Percentiles rank a stretch among this genome's conserved stretches.
Evolutionary conservation across 805 yeast species (phyloP).

Genomic region (Starmerella sp.): DNA sequence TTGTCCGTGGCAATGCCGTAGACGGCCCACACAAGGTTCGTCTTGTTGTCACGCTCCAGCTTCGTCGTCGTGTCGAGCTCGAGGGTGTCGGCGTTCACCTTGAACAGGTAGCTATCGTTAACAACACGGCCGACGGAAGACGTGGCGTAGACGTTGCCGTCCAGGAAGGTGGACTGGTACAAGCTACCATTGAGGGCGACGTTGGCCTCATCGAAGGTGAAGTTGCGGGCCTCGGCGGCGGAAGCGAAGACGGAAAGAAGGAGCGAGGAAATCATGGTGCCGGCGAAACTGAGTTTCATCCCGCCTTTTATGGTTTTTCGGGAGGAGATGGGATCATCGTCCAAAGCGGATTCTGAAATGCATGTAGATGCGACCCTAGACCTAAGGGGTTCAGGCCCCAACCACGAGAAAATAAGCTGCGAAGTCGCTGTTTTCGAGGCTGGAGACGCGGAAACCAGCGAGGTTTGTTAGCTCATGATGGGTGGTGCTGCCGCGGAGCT

Average conservation of each 20-base stretch:
- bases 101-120: conserved; percentile 8
- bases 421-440: too few species aligned
- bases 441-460: too few species aligned
- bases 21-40: conserved; percentile 1
- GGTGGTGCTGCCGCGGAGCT: too few species aligned
- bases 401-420: background rate
- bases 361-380: background rate
- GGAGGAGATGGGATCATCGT: background rate
- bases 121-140: conserved; percentile 12
- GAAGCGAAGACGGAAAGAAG: background rate
- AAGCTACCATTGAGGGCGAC: conserved; percentile 10
- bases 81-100: conserved; percentile 10
- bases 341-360: background rate
- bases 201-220: conserved; percentile 3
- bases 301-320: background rate
- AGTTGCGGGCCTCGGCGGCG: background rate
- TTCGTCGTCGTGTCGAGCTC: background rate
- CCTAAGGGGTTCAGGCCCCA: background rate
- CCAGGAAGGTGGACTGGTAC: conserved; percentile 11
- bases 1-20: conserved; percentile 11
- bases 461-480: too few species aligned
- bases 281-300: background rate
- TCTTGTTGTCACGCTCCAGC: conserved; percentile 1
- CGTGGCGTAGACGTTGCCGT: conserved; percentile 8
- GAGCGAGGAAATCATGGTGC: background rate